These are phyloP conservation scores for Halophytophthora batemanensis DNA, from an alignment of 352 stramenopile genomes.

Conservation along the genomic window DNA sequence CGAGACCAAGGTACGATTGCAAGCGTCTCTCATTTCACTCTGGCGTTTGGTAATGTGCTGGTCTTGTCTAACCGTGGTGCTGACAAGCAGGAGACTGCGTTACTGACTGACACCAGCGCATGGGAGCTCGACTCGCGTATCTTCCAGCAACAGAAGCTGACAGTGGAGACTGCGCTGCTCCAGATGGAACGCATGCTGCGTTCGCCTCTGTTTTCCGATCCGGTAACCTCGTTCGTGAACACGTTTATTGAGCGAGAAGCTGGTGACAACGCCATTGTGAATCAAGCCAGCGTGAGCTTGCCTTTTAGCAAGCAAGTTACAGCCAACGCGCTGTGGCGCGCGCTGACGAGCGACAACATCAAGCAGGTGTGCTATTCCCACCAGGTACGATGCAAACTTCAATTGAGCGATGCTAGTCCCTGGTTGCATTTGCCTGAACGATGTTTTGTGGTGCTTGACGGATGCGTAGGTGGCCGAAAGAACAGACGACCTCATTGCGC, in stretches of 20 bases:
- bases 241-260: not conserved
- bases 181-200: conserved; percentile 3
- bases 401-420: not conserved
- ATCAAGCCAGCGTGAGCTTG: conserved; percentile 12
- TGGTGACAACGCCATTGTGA: conserved; percentile 1
- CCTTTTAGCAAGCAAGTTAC: conserved; percentile 8
- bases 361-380: conserved; percentile 26
- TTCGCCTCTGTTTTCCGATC: conserved; percentile 3
- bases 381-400: conserved; percentile 10
- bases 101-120: too few species aligned
- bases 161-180: conserved; percentile 9
- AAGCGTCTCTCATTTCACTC: too few species aligned
- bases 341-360: conserved; percentile 13
- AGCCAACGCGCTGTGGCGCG: conserved; percentile 13
- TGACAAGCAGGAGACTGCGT: too few species aligned
- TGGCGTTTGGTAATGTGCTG: too few species aligned
- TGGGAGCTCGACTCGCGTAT: not conserved
- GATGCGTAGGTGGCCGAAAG: not conserved
- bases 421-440: too few species aligned
- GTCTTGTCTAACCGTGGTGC: not conserved
- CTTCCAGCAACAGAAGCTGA: conserved; percentile 4
- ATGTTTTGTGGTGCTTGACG: not conserved
- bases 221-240: conserved; percentile 5
- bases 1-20: too few species aligned
- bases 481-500: conserved; percentile 11